phyloP scores from a whole-genome alignment of 345 rosid genomes.

The Eutrema yunnanense region DNA sequence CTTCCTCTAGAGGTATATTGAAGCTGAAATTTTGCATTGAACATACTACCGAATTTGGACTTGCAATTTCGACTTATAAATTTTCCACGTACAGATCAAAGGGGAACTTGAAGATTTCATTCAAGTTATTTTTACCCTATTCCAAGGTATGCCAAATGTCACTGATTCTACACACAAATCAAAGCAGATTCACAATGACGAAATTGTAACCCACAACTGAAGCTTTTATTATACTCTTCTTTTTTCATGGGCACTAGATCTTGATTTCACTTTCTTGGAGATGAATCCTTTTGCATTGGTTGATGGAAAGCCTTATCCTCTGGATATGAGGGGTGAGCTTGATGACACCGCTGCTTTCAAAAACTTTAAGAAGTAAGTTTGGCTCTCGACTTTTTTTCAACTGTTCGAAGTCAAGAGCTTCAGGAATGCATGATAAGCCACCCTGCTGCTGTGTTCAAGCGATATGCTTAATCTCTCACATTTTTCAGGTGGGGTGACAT shows the following conservation, averaged over 20 bases:
- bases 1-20: slow-evolving; percentile 85
- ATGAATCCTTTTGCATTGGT: slow-evolving; percentile 96
- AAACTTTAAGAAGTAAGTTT: slow-evolving; percentile 84
- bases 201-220: background rate
- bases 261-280: slow-evolving; percentile 97
- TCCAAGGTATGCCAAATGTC: slow-evolving; percentile 51
- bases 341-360: slow-evolving; percentile 97
- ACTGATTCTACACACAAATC: background rate
- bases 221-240: background rate
- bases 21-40: background rate
- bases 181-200: background rate
- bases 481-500: slow-evolving; percentile 82
- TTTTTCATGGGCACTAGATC: slow-evolving; percentile 40
- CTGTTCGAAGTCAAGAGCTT: background rate
- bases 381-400: background rate
- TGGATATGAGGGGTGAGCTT: slow-evolving; percentile 98
- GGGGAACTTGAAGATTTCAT: slow-evolving; percentile 65
- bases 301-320: slow-evolving; percentile 89
- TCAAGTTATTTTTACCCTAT: slow-evolving; percentile 61
- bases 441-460: background rate
- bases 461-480: slow-evolving; percentile 3
- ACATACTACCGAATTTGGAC: background rate
- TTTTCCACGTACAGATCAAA: slow-evolving; percentile 42
- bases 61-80: background rate
- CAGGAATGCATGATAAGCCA: background rate